Evolutionary conservation across 257 asterid genomes (phyloP).

Genomic region (Catharanthus roseus): DNA sequence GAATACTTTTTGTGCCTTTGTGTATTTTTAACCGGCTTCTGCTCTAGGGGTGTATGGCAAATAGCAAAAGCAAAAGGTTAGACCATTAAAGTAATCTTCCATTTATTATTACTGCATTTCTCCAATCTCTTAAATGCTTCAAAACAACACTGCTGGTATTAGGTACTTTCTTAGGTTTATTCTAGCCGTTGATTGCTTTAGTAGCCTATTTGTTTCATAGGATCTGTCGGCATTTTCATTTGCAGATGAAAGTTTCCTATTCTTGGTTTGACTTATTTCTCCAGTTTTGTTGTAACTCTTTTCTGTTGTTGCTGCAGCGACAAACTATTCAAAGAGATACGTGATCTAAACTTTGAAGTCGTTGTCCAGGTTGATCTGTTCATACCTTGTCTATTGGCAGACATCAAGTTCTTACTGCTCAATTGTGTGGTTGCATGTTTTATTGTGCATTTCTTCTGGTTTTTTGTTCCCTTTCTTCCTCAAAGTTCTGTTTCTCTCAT

Average conservation of each 20-base stretch:
- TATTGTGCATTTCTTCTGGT: slow-evolving; percentile 12
- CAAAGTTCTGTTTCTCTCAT: slow-evolving; percentile 33
- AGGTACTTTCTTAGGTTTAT: not conserved
- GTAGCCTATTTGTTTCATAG: slow-evolving; percentile 8
- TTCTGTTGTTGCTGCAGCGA: slow-evolving; percentile 50
- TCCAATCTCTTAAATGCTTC: not conserved
- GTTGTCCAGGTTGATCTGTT: slow-evolving; percentile 85
- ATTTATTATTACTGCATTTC: not conserved
- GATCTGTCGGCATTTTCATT: not conserved
- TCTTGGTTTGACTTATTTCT: slow-evolving; percentile 2
- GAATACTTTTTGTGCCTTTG: too few relatives aligned
- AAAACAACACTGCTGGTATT: not conserved
- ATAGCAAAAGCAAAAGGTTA: not conserved
- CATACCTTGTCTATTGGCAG: not conserved
- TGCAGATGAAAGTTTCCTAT: not conserved
- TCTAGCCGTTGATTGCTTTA: slow-evolving; percentile 1
- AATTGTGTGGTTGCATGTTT: slow-evolving; percentile 8
- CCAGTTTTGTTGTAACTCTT: slow-evolving; percentile 12
- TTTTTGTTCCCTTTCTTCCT: not conserved
- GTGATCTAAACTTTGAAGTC: slow-evolving; percentile 95
- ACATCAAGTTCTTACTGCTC: not conserved
- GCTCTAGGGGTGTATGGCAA: not conserved
- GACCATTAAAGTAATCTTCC: slow-evolving; percentile 5
- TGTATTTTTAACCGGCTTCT: not conserved
- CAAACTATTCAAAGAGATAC: slow-evolving; percentile 93